These are phyloP conservation scores for Pinus taeda DNA, from an alignment of 75 land plant species.

Conservation along the genomic window DNA sequence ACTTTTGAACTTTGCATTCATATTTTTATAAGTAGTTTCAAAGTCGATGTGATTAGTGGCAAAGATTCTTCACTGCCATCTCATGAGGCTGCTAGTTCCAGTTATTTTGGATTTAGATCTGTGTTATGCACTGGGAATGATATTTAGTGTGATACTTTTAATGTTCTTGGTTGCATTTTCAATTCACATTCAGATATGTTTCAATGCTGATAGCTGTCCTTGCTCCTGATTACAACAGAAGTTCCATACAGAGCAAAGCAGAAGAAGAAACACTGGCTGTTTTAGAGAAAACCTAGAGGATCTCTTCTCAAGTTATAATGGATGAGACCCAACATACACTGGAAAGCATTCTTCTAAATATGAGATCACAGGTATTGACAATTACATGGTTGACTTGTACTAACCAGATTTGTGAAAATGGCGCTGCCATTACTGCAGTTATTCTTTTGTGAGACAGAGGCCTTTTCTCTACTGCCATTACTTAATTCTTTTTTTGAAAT, in stretches of 20 bases:
- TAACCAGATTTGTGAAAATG: not conserved
- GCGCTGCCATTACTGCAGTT: not conserved
- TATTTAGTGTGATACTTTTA: not conserved
- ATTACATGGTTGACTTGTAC: not conserved
- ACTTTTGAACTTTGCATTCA: not conserved
- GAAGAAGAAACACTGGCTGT: slow-evolving; percentile 24
- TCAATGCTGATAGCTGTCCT: not conserved
- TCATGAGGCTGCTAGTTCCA: not conserved
- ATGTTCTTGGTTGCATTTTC: not conserved
- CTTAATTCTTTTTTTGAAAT: not conserved
- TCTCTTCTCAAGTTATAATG: not conserved
- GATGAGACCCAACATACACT: not conserved
- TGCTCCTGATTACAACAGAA: slow-evolving; percentile 3
- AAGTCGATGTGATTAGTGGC: not conserved
- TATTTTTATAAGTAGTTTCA: not conserved
- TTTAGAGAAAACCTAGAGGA: slow-evolving; percentile 6
- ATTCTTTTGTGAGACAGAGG: not conserved
- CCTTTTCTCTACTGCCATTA: not conserved
- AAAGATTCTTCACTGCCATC: not conserved
- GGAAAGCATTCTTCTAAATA: slow-evolving; percentile 1
- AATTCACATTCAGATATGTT: not conserved
- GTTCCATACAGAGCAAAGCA: slow-evolving; percentile 8
- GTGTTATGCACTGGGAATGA: not conserved
- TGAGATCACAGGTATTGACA: not conserved
- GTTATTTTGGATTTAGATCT: not conserved